A percentile compares a stretch with the other conserved stretches of the same genome.
Evolutionary conservation across 768 basidiomycete species (phyloP).

Genomic region (Lactarius quietus): DNA sequence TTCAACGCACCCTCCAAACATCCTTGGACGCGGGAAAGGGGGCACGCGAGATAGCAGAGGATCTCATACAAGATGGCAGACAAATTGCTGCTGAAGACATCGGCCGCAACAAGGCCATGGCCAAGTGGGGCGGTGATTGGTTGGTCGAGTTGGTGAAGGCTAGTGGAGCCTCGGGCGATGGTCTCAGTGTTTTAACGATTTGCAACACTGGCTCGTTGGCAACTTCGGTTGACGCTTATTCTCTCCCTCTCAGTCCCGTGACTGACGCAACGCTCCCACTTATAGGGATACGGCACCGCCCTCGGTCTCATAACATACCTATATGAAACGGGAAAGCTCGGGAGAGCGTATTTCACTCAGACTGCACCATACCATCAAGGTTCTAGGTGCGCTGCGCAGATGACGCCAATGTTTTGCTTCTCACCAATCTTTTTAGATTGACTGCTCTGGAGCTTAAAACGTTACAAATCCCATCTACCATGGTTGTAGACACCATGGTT

Average conservation of each 20-base stretch:
- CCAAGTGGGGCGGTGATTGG: conserved; percentile 85
- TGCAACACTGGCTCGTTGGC: conserved; percentile 98
- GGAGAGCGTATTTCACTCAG: conserved; percentile 88
- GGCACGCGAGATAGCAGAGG: conserved; percentile 43
- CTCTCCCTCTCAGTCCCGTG: conserved; percentile 3
- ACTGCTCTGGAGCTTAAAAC: conserved; percentile 88
- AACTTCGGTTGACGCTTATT: conserved; percentile 62
- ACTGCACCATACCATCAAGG: conserved; percentile 95
- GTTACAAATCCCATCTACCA: conserved; percentile 78
- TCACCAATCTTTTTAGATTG: conserved; percentile 45
- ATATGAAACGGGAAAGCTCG: conserved; percentile 70
- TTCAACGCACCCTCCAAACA: conserved; percentile 48
- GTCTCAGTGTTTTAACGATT: conserved; percentile 83
- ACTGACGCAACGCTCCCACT: not conserved
- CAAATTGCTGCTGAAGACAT: conserved; percentile 85
- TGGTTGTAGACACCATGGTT: conserved; percentile 98
- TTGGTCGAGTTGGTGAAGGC: conserved; percentile 50
- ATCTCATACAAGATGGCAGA: conserved; percentile 66
- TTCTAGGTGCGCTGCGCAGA: conserved; percentile 47
- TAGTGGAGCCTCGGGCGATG: conserved; percentile 40
- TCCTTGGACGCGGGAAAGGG: conserved; percentile 39
- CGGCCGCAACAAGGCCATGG: conserved; percentile 81
- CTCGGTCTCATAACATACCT: conserved; percentile 91
- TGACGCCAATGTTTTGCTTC: not conserved
- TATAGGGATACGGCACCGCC: conserved; percentile 91